Evolutionary conservation across 2,329 filamentous ascomycete species (phyloP).

Genomic region (Drechslerella coelobrocha): DNA sequence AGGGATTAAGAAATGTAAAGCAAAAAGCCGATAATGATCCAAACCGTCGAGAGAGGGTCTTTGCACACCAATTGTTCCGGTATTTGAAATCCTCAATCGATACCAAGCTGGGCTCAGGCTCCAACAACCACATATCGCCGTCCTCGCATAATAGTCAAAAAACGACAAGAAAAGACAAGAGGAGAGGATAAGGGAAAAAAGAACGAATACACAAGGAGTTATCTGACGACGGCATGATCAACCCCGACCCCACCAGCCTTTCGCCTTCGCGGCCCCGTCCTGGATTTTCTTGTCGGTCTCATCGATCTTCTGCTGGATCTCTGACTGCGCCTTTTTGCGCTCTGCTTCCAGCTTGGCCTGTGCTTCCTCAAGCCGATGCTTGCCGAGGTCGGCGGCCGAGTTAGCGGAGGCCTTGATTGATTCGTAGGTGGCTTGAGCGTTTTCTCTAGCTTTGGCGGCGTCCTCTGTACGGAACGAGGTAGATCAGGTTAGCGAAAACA

Average conservation of each 20-base stretch:
- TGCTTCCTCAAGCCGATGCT: slow-evolving; percentile 41
- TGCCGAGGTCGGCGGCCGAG: slow-evolving; percentile 26
- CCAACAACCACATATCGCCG: too few relatives aligned
- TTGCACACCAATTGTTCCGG: too few relatives aligned
- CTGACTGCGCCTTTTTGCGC: slow-evolving; percentile 31
- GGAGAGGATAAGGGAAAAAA: too few relatives aligned
- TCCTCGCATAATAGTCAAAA: too few relatives aligned
- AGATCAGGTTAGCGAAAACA: not conserved
- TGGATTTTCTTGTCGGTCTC: slow-evolving; percentile 46
- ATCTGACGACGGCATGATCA: too few relatives aligned
- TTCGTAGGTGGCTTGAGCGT: slow-evolving; percentile 34
- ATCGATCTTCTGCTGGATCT: slow-evolving; percentile 41
- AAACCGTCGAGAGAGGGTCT: too few relatives aligned
- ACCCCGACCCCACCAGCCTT: slow-evolving; percentile 37
- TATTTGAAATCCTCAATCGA: too few relatives aligned
- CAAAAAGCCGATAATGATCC: too few relatives aligned
- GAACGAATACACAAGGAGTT: too few relatives aligned
- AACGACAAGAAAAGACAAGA: too few relatives aligned
- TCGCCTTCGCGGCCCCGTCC: slow-evolving; percentile 33
- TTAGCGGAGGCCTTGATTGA: slow-evolving; percentile 31
- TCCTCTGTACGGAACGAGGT: slow-evolving; percentile 21
- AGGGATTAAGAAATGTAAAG: not conserved
- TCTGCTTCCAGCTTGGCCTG: slow-evolving; percentile 32
- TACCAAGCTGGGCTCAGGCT: too few relatives aligned
- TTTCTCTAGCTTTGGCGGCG: slow-evolving; percentile 36